Evolutionary conservation across 345 rosid species (phyloP), one percentile per base, ranked within the genome.

Genomic region (Erysimum cheiranthoides): DNA sequence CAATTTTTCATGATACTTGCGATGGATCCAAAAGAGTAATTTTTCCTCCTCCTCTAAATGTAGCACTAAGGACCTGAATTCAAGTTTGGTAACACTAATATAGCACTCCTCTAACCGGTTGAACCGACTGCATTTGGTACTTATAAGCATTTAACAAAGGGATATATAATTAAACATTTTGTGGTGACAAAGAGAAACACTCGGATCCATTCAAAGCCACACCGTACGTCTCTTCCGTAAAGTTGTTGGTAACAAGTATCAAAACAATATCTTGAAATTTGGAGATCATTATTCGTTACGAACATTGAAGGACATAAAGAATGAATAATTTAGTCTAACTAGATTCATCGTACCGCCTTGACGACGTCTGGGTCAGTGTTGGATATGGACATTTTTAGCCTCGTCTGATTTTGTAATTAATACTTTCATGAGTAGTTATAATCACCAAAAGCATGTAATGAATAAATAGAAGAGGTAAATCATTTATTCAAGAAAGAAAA

Each of bases 271-370:
- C 43, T 62, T 38, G 18, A 72, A 11, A 50, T 28, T n/a, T 11
- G 12, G 30, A 9, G 39, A 25, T 25, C 68, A 12, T 35, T 60
- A 46, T 35, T 71, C 58, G 21, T 58, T 58, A 70, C 56, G 27
- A 59, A 16, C 36, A 56, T 18, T 46, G 16, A 57, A 8, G n/a
- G n/a, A 45, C 43, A 61, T 71, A 35, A 21, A 34, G n/a, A 25
- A 35, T 32, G 12, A 45, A 46, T 25, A 45, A 25, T 3, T 25
- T 60, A 47, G 50, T 36, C 28, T 71, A 71, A 46, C 10, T 73
- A 73, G 63, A 51, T 62, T 63, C 70, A 63, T 63, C 70, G 70
- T 52, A 63, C 76, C 40, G n/a, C 11, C 40, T 58, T 70, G 71
- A 31, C 18, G 17, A 47, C 43, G 16, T 43, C 14, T 16, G 17